Percentiles rank a stretch among this genome's conserved stretches.
phyloP scores from a whole-genome alignment of 768 basidiomycete species.

The Auricularia auricula-judae region DNA sequence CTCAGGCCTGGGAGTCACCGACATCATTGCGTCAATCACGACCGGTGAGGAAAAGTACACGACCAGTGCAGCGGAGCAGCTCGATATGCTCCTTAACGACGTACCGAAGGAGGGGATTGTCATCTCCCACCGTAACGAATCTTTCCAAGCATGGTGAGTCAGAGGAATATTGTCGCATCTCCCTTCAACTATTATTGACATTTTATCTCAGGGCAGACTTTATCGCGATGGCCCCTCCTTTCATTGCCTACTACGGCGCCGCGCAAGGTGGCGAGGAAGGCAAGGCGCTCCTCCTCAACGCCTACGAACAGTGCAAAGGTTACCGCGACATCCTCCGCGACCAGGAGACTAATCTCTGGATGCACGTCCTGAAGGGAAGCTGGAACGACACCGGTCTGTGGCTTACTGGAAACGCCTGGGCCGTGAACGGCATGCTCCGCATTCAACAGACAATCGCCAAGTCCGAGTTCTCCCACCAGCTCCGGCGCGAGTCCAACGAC shows the following conservation, averaged over 20 bases:
- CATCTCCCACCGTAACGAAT: not conserved
- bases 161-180: not conserved
- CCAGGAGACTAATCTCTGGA: conserved; percentile 12
- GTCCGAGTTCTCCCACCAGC: conserved; percentile 15
- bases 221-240: conserved; percentile 24
- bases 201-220: conserved; percentile 10
- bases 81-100: conserved; percentile 9
- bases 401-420: conserved; percentile 25
- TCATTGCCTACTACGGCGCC: conserved; percentile 22
- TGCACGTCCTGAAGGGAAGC: conserved; percentile 16
- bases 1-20: conserved; percentile 8
- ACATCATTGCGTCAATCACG: conserved; percentile 8
- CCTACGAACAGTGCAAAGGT: conserved; percentile 16
- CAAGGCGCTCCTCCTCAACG: conserved; percentile 9
- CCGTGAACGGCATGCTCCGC: conserved; percentile 29
- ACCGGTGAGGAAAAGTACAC: conserved; percentile 7
- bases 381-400: conserved; percentile 8
- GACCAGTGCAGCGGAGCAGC: conserved; percentile 12
- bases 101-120: conserved; percentile 13
- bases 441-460: conserved; percentile 27
- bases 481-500: conserved; percentile 21
- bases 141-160: not conserved
- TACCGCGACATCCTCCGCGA: conserved; percentile 15
- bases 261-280: conserved; percentile 18
- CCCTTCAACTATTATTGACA: conserved; percentile 10